Evolutionary conservation across 306 rosid species (phyloP), one percentile per base, ranked within the genome.

Genomic region (Medicago arabica): DNA sequence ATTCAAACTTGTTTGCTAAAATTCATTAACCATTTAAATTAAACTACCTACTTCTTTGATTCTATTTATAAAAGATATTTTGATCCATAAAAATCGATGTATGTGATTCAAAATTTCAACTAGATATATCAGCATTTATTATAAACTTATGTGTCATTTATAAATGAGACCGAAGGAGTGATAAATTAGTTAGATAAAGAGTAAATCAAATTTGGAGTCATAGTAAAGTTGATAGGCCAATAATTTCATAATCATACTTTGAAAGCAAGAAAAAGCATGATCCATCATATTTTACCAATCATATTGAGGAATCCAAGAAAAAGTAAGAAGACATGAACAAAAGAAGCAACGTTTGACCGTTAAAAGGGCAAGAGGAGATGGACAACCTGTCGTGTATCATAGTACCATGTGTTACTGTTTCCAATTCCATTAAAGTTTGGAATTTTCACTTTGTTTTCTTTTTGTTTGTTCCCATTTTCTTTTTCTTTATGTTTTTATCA

Each of bases 321-420:
- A 21, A 28, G 34, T 4, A 21, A 28, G 34, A 18, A 25, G 40
- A 53, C 1, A 18, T 23, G 12, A 41, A 54, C 17, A 57, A 21
- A 41, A 7, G 70, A 7, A 7, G 59, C 34, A 31, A 43, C 65
- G 77, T 49, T 67, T 78, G 71, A 51, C 81, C 71, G 75, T 74
- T 38, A 73, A 66, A 66, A 58, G 46, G 49, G 75, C 63, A 9
- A 21, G 38, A 34, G 7, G 7, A 34, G 38, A 34, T 4, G 39
- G 68, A 74, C 78, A 83, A 61, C 67, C 68, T 78, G 86, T 74
- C 77, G 59, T 55, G 17, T 5, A 21, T 10, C n/a, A 81, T 9
- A 28, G 31, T 28, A 21, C 69, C 81, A 62, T 46, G 73, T 67
- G 69, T 41, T 74, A 69, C 73, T 60, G 79, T 77, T 63, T 76